Evolutionary conservation across 2,329 filamentous ascomycete species (phyloP), one percentile per base, ranked within the genome.

Genomic region (Leptographium lundbergii): DNA sequence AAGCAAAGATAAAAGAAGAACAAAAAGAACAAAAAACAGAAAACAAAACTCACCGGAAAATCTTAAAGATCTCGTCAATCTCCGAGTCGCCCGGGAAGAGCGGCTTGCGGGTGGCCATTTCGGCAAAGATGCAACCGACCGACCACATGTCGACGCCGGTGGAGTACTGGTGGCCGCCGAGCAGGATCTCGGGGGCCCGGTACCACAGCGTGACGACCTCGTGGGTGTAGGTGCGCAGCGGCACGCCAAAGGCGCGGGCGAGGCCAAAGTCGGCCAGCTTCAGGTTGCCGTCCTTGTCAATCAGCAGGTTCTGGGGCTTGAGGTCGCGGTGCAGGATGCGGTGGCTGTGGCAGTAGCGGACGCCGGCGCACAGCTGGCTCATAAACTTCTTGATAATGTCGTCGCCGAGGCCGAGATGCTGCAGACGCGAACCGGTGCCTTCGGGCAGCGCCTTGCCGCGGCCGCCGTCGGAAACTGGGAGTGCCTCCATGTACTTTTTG

Each of bases 101-200:
- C 27, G 89, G 89, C 74, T 92, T 94, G 69, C 88, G 84, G 5
- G 89, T 95, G 73, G 88, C 91, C 89, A 95, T 95, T 73, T 95
- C 89, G 24, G 89, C 89, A 69, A 95, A 94, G 72, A 95, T 95
- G 71, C 89, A 91, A 61, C 89, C 89, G 48, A 90, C 85, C 25
- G 88, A 91, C 89, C 89, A 95, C 87, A 95, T 94, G 70, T 95
- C 89, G 50, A 95, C 89, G 61, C 89, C 89, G n/a, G 89, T 95
- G 17, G 88, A 91, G 75, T 95, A 95, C 71, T 94, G 89, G 62
- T 89, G 86, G 58, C 89, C 89, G 69, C 89, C 89, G 3, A 95
- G 82, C 45, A 95, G 79, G 69, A 95, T 94, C 71, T 95, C 89
- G 1, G 89, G 89, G 9, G 89, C 81, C 61, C 89, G 87, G 71